These are phyloP conservation scores for Hyaloperonospora arabidopsidis DNA, from an alignment of 352 stramenopile species.

Conservation along the genomic window DNA sequence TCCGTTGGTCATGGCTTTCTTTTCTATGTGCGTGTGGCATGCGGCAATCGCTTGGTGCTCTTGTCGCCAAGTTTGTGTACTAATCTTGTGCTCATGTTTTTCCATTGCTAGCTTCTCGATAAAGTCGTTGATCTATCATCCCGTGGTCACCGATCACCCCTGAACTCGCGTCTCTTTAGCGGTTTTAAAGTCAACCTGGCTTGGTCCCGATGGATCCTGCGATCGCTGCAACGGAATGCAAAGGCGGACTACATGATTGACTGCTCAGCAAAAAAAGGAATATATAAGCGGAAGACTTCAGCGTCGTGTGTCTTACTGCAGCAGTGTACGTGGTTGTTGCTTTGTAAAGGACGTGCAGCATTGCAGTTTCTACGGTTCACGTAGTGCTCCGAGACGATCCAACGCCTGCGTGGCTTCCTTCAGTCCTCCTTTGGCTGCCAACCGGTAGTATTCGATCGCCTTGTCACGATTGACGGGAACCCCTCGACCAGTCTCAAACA, in stretches of 20 bases:
- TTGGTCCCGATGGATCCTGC: no score
- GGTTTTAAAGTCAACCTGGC: not conserved
- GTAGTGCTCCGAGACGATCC: slow-evolving; percentile 38
- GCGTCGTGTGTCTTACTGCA: slow-evolving; percentile 8
- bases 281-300: not conserved
- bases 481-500: slow-evolving; percentile 59
- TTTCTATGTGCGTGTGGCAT: slow-evolving; percentile 29
- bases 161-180: slow-evolving; percentile 17
- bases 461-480: slow-evolving; percentile 44
- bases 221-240: no score
- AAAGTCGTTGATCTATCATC: slow-evolving; percentile 24
- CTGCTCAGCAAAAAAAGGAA: no score
- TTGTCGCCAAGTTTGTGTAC: slow-evolving; percentile 15
- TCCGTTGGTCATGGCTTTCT: slow-evolving; percentile 27
- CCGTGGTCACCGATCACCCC: slow-evolving; percentile 9
- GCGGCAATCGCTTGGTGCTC: slow-evolving; percentile 21
- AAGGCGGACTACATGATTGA: no score
- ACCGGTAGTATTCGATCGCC: slow-evolving; percentile 70
- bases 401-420: slow-evolving; percentile 47
- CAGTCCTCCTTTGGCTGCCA: slow-evolving; percentile 48
- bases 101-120: slow-evolving; percentile 27
- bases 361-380: slow-evolving; percentile 24
- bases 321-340: slow-evolving; percentile 5
- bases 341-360: slow-evolving; percentile 1
- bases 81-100: slow-evolving; percentile 28